Base-by-base conservation (phyloP, 495 filamentous ascomycete species). In the Penicillium egyptiacum region DNA sequence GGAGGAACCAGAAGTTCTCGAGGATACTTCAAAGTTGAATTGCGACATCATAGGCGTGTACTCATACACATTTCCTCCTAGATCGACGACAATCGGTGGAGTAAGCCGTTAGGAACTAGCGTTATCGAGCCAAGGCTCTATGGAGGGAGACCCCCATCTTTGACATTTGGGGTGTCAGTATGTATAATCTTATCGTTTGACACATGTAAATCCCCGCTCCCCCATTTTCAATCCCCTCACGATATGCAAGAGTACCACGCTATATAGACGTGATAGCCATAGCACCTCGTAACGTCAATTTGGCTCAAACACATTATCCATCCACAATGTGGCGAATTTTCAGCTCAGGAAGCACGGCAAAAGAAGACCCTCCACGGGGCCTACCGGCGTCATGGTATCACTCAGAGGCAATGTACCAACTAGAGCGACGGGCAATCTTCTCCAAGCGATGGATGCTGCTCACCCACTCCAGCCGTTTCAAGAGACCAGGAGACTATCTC, bases 261-360 rank as follows among this genome's bases (percentile, higher is more conserved):
- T 37, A 37, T 37, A 37, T 37, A 37, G 35, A 37, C 16, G 2
- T 3, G 5, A n/a, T n/a, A 8, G 12, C 12, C 33, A 35, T 16
- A 16, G 12, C 5, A 5, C 12, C 4, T n/a, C 5, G 16, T 37
- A n/a, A 0, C 2, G 5, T 16, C 16, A 37, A 8, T 8, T 37
- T 16, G 12, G 16, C 0, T 16, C 5, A 5, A 7, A 16, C 9
- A n/a, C n/a, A 37, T n/a, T 16, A 35, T 31, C 30, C 14, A 37
- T n/a, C 7, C 35, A 37, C n/a, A 25, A 57, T 84, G 88, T 59
- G 85, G 84, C 45, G 87, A 81, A 81, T 81, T 83, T 62, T 71
- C 70, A 55, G 59, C 65, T 23, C 83, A 85, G 30, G 79, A 82
- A 67, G 70, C 70, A 35, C 81, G 79, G 30, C 66, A 76, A 48